Evolutionary conservation across 2,329 filamentous ascomycete species (phyloP).

Genomic region (Neoascochyta sp.): DNA sequence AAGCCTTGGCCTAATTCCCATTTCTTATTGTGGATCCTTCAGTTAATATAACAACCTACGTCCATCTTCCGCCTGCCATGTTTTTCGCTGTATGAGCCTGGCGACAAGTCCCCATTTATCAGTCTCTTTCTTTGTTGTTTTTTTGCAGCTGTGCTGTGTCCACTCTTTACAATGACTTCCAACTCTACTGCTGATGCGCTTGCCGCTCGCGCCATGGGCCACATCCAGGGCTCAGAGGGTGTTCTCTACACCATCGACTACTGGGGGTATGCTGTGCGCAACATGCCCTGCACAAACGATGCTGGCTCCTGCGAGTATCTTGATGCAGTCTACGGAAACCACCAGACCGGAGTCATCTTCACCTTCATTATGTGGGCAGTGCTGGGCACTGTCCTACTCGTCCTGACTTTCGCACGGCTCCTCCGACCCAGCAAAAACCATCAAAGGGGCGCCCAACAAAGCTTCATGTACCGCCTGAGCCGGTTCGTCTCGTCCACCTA

Average conservation of each 20-base stretch:
- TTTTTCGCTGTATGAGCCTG: no score
- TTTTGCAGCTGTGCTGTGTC: slow-evolving; percentile 9
- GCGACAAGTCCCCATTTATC: neutral
- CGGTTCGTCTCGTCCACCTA: slow-evolving; percentile 38
- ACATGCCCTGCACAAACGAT: slow-evolving; percentile 55
- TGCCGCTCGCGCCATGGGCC: slow-evolving; percentile 5
- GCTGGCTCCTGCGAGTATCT: slow-evolving; percentile 55
- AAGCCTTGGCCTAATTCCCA: slow-evolving; percentile 2
- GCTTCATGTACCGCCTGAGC: slow-evolving; percentile 15
- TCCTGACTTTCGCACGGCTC: slow-evolving; percentile 35
- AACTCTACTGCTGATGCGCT: no score
- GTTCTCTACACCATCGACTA: slow-evolving; percentile 41
- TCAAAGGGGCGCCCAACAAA: slow-evolving; percentile 13
- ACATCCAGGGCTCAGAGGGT: slow-evolving; percentile 43
- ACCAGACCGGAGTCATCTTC: slow-evolving; percentile 53
- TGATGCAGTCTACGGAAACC: slow-evolving; percentile 51
- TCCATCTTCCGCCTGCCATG: neutral
- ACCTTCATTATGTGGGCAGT: slow-evolving; percentile 54
- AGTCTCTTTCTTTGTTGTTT: slow-evolving; percentile 1
- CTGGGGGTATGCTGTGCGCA: slow-evolving; percentile 53
- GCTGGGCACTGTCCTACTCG: slow-evolving; percentile 43
- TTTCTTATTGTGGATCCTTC: slow-evolving; percentile 1
- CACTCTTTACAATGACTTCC: slow-evolving; percentile 5
- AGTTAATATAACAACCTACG: neutral
- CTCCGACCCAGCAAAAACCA: slow-evolving; percentile 9